phyloP scores from a whole-genome alignment of 352 stramenopile genomes.

The Phytophthora macrochlamydospora region DNA sequence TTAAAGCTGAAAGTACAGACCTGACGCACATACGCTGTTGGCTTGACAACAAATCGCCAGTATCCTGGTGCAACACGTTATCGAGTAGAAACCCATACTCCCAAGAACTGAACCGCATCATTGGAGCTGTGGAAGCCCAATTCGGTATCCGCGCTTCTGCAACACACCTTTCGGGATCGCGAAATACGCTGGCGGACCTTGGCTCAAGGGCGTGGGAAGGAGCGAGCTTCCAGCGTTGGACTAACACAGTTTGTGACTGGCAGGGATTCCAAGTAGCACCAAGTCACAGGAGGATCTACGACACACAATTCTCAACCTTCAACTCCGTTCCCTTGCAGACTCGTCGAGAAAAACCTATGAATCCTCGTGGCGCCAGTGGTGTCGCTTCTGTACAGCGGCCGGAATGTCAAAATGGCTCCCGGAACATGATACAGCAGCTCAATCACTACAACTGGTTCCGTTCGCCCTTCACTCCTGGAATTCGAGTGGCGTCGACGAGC shows the following conservation, averaged over 20 bases:
- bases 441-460: not conserved
- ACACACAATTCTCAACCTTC: not conserved
- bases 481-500: too few relatives aligned
- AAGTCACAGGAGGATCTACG: not conserved
- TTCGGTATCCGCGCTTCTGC: not conserved
- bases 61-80: conserved; percentile 11
- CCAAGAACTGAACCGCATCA: conserved; percentile 1
- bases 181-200: not conserved
- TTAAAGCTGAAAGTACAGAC: not conserved
- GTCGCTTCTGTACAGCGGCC: not conserved
- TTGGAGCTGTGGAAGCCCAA: conserved; percentile 1
- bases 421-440: not conserved
- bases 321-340: not conserved
- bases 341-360: not conserved
- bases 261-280: not conserved
- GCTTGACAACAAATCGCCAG: conserved; percentile 9
- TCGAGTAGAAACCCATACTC: not conserved
- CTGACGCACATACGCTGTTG: conserved; percentile 4
- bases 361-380: conserved; percentile 3
- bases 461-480: not conserved
- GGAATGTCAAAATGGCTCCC: not conserved
- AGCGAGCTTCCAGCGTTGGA: too few relatives aligned
- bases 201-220: conserved; percentile 1
- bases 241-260: too few relatives aligned
- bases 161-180: not conserved